These are phyloP conservation scores for Cinnamomum micranthum DNA, from an alignment of 164 flowering plant species.

Conservation along the genomic window DNA sequence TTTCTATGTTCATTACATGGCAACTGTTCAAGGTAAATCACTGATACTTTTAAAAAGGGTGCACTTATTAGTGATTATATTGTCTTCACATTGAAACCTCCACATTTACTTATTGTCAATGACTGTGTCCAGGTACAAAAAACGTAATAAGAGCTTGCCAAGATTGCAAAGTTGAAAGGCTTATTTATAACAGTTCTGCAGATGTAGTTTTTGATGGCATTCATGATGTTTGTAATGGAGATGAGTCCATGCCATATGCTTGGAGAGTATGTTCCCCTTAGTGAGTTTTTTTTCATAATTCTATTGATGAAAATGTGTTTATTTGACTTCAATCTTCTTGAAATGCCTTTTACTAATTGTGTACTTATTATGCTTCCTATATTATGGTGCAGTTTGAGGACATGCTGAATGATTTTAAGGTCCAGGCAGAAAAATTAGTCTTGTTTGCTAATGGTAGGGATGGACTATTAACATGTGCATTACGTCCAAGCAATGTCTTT, in stretches of 20 bases:
- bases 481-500: conserved; percentile 86
- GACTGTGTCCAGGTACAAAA: conserved; percentile 53
- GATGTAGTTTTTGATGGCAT: conserved; percentile 77
- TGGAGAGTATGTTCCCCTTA: conserved; percentile 43
- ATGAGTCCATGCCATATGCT: conserved; percentile 69
- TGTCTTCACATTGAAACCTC: background rate
- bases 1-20: conserved; percentile 44
- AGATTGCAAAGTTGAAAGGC: conserved; percentile 63
- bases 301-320: background rate
- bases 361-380: background rate
- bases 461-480: conserved; percentile 78
- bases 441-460: conserved; percentile 55
- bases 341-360: background rate
- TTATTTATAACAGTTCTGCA: conserved; percentile 77
- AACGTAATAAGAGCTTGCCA: conserved; percentile 85
- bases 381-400: conserved; percentile 51
- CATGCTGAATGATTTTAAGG: conserved; percentile 52
- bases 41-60: background rate
- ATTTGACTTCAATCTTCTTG: conserved; percentile 3
- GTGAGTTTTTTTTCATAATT: background rate
- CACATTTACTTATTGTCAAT: background rate
- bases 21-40: conserved; percentile 72
- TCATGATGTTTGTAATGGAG: conserved; percentile 55
- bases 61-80: background rate
- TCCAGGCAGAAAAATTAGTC: conserved; percentile 82